Evolutionary conservation across 140 eudicot genomes (phyloP).

Genomic region (Senecio squalidus): DNA sequence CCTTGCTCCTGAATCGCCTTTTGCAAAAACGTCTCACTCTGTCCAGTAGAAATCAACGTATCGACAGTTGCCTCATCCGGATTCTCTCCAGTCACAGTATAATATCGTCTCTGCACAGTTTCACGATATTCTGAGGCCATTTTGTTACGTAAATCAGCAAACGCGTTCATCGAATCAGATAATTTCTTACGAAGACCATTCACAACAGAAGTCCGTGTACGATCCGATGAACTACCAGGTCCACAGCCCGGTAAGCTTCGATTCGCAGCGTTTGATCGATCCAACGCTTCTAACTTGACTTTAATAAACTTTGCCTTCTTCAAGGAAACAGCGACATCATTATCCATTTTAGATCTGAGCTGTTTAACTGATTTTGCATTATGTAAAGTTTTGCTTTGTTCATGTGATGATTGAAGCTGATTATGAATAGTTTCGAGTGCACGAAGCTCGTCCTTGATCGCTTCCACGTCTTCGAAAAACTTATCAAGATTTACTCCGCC

Average conservation of each 20-base stretch:
- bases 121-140: constrained; percentile 46
- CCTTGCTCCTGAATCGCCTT: constrained; percentile 58
- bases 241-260: constrained; percentile 51
- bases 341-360: constrained; percentile 41
- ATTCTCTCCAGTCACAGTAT: constrained; percentile 48
- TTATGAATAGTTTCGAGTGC: constrained; percentile 33
- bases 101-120: constrained; percentile 46
- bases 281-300: constrained; percentile 40
- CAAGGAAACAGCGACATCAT: constrained; percentile 28
- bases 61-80: constrained; percentile 31
- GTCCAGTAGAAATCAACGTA: constrained; percentile 32
- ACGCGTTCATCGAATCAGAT: constrained; percentile 39
- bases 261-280: constrained; percentile 49
- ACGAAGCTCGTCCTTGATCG: constrained; percentile 42
- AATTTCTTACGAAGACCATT: constrained; percentile 45
- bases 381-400: constrained; percentile 40
- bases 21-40: constrained; percentile 39
- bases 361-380: constrained; percentile 43
- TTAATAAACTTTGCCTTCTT: constrained; percentile 47
- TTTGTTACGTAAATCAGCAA: constrained; percentile 32
- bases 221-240: constrained; percentile 51
- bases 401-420: constrained; percentile 37
- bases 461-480: constrained; percentile 45
- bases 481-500: constrained; percentile 44
- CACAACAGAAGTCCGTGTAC: constrained; percentile 41